Evolutionary conservation across 179 eudicot genomes (phyloP).

Genomic region (Corrigiola litoralis): DNA sequence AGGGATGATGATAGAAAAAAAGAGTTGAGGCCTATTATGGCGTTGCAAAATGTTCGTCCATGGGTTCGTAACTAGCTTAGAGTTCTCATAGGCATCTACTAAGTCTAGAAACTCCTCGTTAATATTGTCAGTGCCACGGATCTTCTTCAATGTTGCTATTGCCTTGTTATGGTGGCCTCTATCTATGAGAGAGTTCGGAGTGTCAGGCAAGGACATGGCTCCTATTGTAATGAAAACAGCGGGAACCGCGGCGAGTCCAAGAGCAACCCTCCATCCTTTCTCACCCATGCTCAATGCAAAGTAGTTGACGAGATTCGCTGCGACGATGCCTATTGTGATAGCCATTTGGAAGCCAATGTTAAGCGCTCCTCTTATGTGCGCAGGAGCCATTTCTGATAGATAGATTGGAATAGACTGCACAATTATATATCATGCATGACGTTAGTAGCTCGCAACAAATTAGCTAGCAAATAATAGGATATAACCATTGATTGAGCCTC

Average conservation of each 20-base stretch:
- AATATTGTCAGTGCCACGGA: constrained; percentile 31
- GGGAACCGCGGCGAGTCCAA: constrained; percentile 41
- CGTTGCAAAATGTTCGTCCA: constrained; percentile 29
- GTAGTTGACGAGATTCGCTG: constrained; percentile 43
- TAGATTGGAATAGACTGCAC: constrained; percentile 45
- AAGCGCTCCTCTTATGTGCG: constrained; percentile 43
- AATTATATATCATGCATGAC: too few relatives aligned
- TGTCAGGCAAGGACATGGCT: constrained; percentile 38
- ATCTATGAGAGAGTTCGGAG: constrained; percentile 53
- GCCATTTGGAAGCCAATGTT: constrained; percentile 52
- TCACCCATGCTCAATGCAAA: constrained; percentile 28
- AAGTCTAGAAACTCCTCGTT: constrained; percentile 36
- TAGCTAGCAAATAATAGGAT: too few relatives aligned
- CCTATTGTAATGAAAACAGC: constrained; percentile 38
- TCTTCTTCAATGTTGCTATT: constrained; percentile 19
- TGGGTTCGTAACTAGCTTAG: constrained; percentile 29
- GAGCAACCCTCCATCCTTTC: constrained; percentile 40
- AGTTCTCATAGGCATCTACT: constrained; percentile 24
- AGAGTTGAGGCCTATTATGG: constrained; percentile 35
- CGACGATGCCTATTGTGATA: constrained; percentile 37
- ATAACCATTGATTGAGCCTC: too few relatives aligned
- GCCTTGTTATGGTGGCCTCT: constrained; percentile 34
- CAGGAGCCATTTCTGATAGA: constrained; percentile 57
- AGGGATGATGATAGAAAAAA: constrained; percentile 26
- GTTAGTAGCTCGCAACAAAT: too few relatives aligned